Evolutionary conservation across 2,329 filamentous ascomycete genomes (phyloP), one percentile per base, ranked within the genome.

Genomic region (Aureobasidium sp.): DNA sequence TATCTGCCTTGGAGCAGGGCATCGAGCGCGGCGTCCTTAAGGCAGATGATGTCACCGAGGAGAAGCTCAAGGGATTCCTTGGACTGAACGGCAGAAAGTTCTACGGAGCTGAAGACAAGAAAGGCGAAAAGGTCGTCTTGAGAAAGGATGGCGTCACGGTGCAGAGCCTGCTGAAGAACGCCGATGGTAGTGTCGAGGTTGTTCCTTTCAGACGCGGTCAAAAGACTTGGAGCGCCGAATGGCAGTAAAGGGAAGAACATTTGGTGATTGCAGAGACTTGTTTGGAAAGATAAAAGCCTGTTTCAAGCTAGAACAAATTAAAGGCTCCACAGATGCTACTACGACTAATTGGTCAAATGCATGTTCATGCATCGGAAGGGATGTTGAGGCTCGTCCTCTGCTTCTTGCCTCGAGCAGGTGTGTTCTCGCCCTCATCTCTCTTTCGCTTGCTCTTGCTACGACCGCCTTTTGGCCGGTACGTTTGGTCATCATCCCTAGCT

Each of bases 171-270:
- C 69, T 89, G 61, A 79, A 75, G 69, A 83, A 79, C 29, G 76
- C 80, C 13, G 81, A 80, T 41, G 75, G 77, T 0, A 69, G 68
- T 12, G 74, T 85, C 13, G 82, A 87, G 70, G 82, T 90, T 46
- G 84, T 89, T 65, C 85, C 85, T 10, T 89, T 87, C 71, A 77
- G 84, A 62, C 80, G 82, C 66, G 85, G 84, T 2, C 81, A 87
- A 76, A 73, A 79, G 69, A 86, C 80, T 1, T 86, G 83, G 84
- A 77, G 76, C 60, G 77, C 83, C 13, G 70, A 74, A 63, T 82
- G 79, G 78, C 51, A 60, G 55, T 59, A 41, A 34, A 63, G 10
- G n/a, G 1, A 23, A 3, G 6, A 15, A n/a, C 7, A 20, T 26
- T 26, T 48, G 12, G 8, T 53, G 23, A 17, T 17, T 39, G 20